These are phyloP conservation scores for Beauveria medogensis DNA, from an alignment of 2,329 filamentous ascomycete species.

Conservation along the genomic window DNA sequence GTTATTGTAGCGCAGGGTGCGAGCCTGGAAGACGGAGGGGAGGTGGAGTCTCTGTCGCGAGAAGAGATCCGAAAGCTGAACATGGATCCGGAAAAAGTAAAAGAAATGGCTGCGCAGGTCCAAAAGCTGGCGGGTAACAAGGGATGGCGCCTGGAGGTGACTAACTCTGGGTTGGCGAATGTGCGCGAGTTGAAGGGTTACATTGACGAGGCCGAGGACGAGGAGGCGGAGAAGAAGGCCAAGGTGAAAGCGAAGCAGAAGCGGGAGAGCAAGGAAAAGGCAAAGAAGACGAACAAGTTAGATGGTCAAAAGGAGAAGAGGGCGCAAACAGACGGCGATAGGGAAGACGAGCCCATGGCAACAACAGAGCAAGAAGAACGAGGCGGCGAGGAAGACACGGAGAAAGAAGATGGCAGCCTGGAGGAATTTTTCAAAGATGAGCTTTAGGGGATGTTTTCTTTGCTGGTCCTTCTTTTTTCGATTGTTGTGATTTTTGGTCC, in stretches of 20 bases:
- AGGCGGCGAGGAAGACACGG: conserved; percentile 12
- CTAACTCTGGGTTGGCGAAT: conserved; percentile 54
- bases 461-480: no score
- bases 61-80: conserved; percentile 62
- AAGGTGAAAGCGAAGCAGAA: conserved; percentile 3
- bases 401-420: conserved; percentile 34
- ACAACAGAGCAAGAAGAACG: conserved; percentile 2
- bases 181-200: conserved; percentile 60
- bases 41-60: conserved; percentile 51
- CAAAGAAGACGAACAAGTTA: conserved; percentile 10
- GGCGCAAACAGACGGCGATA: neutral
- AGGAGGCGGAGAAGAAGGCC: conserved; percentile 11
- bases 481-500: no score
- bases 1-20: conserved; percentile 35
- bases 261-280: conserved; percentile 10
- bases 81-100: conserved; percentile 57
- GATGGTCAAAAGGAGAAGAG: neutral
- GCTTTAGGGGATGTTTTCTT: conserved; percentile 25
- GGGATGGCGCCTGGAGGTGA: conserved; percentile 73
- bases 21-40: conserved; percentile 50
- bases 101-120: conserved; percentile 60
- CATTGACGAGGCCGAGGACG: conserved; percentile 32
- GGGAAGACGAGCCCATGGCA: conserved; percentile 20
- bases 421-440: conserved; percentile 47
- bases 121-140: conserved; percentile 60